phyloP scores from a whole-genome alignment of 495 filamentous ascomycete species.

The Talaromyces liani region DNA sequence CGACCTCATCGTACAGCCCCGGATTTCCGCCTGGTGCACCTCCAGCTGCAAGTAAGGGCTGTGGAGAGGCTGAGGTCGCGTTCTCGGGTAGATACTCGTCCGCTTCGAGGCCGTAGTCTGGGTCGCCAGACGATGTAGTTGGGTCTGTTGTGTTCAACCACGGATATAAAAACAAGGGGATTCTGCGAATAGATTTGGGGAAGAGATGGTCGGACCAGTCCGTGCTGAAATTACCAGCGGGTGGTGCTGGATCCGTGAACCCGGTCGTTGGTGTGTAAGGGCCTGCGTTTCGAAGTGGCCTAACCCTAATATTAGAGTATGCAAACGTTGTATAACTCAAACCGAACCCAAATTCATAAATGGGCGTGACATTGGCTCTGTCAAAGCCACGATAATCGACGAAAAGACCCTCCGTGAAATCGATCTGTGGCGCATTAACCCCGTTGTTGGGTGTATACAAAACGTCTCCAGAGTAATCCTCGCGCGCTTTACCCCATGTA shows the following conservation, averaged over 20 bases:
- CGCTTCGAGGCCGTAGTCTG: conserved; percentile 53
- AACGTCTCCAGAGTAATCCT: conserved; percentile 49
- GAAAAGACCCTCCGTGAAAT: conserved; percentile 57
- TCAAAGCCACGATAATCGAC: conserved; percentile 66
- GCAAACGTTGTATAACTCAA: conserved; percentile 59
- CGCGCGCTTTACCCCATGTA: conserved; percentile 56
- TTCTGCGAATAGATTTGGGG: conserved; percentile 17
- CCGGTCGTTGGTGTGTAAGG: not conserved
- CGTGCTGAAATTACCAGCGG: not conserved
- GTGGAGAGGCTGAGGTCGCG: conserved; percentile 36
- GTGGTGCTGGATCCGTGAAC: not conserved
- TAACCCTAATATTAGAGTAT: conserved; percentile 33
- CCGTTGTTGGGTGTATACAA: conserved; percentile 24
- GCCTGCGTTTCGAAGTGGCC: not conserved
- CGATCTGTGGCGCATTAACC: conserved; percentile 40
- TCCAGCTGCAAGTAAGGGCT: conserved; percentile 36
- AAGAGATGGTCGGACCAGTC: not conserved
- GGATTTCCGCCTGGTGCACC: conserved; percentile 31
- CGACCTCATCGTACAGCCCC: conserved; percentile 48
- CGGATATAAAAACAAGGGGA: conserved; percentile 17
- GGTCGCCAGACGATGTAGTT: conserved; percentile 52
- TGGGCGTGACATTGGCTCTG: conserved; percentile 44
- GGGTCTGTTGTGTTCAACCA: conserved; percentile 45
- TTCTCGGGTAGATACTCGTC: conserved; percentile 53
- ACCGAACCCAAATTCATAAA: conserved; percentile 64